Base-by-base conservation (phyloP, 371 early-diverging fungal species). In the Apophysomyces sp. region DNA sequence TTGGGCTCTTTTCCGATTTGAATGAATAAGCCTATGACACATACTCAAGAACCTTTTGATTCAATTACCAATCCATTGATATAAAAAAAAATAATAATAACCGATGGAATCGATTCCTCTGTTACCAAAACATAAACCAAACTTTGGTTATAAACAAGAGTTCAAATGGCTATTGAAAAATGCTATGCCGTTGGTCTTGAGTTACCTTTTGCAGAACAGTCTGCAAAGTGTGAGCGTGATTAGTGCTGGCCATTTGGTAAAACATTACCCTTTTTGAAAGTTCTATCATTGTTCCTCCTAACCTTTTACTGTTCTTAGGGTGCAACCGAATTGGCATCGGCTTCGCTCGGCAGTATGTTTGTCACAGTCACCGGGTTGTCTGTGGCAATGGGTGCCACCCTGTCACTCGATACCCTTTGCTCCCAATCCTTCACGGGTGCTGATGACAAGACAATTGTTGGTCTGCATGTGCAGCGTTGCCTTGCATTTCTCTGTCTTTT, bases 381-480 rank as follows among this genome's bases (percentile, higher is more conserved):
- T 2, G 77, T 93, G 18, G 86, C 87, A 4, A 84, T 89, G 11
- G 93, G 92, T n/a, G 78, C 89, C 49, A 86, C 90, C 4, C 78
- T 91, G 36, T 92, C 90, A 0, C 78, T 96, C n/a, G 95, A 96
- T 68, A 93, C 94, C 6, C 83, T 96, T 18, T 92, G 94, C 62
- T 89, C 92, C 12, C 95, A 96, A 67, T 82, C 93, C 3, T 91
- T 77, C 63, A 94, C 95, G 0, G 89, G 83, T 0, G 67, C 85
- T 3, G 74, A 71, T 11, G 90, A 93, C 69, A 79, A 82, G 34
- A 83, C 80, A 16, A 71, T 87, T 4, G 80, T 92, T 2, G 94
- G 95, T 8, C 73, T 93, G 11, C 92, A 93, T 51, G 77, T 95
- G 24, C 93, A 94, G 69, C 88, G 95, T 1, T 89, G 88, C 0